Conservation (phyloP, 2,329 filamentous ascomycete species). For the Fusarium albidum region DNA sequence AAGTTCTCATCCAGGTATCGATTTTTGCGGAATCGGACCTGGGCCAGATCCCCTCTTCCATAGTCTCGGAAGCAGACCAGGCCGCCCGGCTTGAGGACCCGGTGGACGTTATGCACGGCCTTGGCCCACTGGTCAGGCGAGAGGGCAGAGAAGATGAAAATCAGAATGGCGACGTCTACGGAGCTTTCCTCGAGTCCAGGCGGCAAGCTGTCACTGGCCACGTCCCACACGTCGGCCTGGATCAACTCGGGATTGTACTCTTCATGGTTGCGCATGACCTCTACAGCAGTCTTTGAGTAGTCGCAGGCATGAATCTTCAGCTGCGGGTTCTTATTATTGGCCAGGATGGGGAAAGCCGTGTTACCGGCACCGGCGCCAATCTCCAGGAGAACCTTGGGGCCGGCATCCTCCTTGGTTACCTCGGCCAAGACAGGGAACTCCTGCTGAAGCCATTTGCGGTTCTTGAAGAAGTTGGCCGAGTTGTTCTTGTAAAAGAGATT, state of each 20-base stretch:
- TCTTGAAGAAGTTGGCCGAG: slow-evolving; percentile 97
- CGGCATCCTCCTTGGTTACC: slow-evolving; percentile 75
- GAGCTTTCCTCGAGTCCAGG: slow-evolving; percentile 78
- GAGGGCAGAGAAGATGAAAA: slow-evolving; percentile 97
- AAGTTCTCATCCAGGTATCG: slow-evolving; percentile 96
- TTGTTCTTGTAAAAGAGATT: slow-evolving; percentile 99
- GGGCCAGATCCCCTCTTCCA: slow-evolving; percentile 91
- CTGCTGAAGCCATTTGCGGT: slow-evolving; percentile 95
- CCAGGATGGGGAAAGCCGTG: slow-evolving; percentile 90
- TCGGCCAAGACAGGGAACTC: slow-evolving; percentile 91
- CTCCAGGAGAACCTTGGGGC: slow-evolving; percentile 78
- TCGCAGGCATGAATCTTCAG: slow-evolving; percentile 93
- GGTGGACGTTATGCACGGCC: slow-evolving; percentile 82
- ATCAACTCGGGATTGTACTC: slow-evolving; percentile 77
- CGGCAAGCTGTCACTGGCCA: slow-evolving; percentile 75
- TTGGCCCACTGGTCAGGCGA: slow-evolving; percentile 84
- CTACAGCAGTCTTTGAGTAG: slow-evolving; percentile 93
- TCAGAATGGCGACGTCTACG: slow-evolving; percentile 91
- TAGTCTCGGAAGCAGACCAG: slow-evolving; percentile 96
- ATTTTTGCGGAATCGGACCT: slow-evolving; percentile 96
- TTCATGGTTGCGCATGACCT: slow-evolving; percentile 85
- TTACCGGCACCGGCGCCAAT: slow-evolving; percentile 96
- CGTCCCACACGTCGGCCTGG: slow-evolving; percentile 95
- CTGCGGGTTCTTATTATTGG: slow-evolving; percentile 81
- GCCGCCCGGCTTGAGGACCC: slow-evolving; percentile 89